phyloP scores from a whole-genome alignment of 2,329 filamentous ascomycete genomes.

The Diplodia seriata region DNA sequence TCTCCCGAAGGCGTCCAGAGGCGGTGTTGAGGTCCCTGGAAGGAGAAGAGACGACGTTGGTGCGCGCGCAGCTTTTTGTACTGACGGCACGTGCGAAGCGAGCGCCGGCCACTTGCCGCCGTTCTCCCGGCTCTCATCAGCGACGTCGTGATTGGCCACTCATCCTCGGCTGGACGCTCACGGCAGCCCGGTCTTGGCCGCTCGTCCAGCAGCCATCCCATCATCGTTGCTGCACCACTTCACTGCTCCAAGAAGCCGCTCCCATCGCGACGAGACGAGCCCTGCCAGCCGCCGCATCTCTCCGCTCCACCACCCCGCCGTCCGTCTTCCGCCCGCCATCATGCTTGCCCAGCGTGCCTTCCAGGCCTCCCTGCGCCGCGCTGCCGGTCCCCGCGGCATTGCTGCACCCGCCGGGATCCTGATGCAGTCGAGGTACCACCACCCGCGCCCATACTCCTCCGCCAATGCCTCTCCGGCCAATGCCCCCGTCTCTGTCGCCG shows the following conservation, averaged over 20 bases:
- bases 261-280: slow-evolving; percentile 12
- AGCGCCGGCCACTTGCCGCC: slow-evolving; percentile 4
- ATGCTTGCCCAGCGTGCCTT: slow-evolving; percentile 56
- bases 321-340: slow-evolving; percentile 32
- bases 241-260: slow-evolving; percentile 31
- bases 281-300: slow-evolving; percentile 13
- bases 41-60: slow-evolving; percentile 25
- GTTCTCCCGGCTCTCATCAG: slow-evolving; percentile 18
- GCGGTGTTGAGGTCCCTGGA: slow-evolving; percentile 51
- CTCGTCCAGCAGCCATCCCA: slow-evolving; percentile 20
- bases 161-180: slow-evolving; percentile 20
- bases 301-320: neutral
- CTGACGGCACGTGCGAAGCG: neutral
- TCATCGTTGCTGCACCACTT: slow-evolving; percentile 36
- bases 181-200: slow-evolving; percentile 21
- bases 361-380: slow-evolving; percentile 53
- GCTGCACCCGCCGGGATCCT: slow-evolving; percentile 46
- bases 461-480: slow-evolving; percentile 3
- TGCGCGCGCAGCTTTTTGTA: slow-evolving; percentile 1
- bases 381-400: slow-evolving; percentile 51
- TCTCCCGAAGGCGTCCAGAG: slow-evolving; percentile 32
- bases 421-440: slow-evolving; percentile 57
- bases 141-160: slow-evolving; percentile 19
- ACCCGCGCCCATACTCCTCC: slow-evolving; percentile 1
- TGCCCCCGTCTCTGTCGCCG: neutral